These are phyloP conservation scores for Anthostomella pinea DNA, from an alignment of 2,329 filamentous ascomycete genomes.

Conservation along the genomic window DNA sequence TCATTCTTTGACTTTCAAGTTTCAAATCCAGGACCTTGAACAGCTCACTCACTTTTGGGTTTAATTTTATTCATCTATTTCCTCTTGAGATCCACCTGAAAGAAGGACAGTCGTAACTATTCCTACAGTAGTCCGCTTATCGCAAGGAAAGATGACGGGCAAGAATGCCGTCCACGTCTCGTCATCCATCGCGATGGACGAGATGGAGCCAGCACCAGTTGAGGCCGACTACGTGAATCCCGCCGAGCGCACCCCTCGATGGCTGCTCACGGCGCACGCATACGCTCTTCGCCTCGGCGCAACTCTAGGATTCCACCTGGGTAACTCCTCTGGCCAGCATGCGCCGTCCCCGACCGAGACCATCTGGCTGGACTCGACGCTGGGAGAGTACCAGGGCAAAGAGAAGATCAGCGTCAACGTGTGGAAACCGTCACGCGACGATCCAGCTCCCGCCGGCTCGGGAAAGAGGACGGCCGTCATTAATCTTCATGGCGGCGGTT, in stretches of 20 bases:
- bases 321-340: constrained; percentile 16
- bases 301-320: constrained; percentile 21
- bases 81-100: too few relatives aligned
- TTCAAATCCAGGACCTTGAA: too few relatives aligned
- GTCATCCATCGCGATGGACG: too few relatives aligned
- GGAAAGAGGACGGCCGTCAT: constrained; percentile 49
- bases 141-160: too few relatives aligned
- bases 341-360: constrained; percentile 15
- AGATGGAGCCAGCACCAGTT: constrained; percentile 19
- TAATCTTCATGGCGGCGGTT: constrained; percentile 67
- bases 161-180: too few relatives aligned
- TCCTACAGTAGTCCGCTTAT: too few relatives aligned
- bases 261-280: constrained; percentile 26
- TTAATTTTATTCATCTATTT: too few relatives aligned
- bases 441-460: constrained; percentile 12
- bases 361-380: constrained; percentile 26
- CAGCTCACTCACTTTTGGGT: too few relatives aligned
- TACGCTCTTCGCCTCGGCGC: constrained; percentile 21
- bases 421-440: constrained; percentile 21
- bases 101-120: too few relatives aligned
- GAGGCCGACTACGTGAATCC: constrained; percentile 24
- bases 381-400: constrained; percentile 23
- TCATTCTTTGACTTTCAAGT: too few relatives aligned
- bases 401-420: constrained; percentile 23
- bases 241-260: constrained; percentile 22